Conservation (phyloP, 108 stramenopile genomes). For the Discostella pseudostelligera region DNA sequence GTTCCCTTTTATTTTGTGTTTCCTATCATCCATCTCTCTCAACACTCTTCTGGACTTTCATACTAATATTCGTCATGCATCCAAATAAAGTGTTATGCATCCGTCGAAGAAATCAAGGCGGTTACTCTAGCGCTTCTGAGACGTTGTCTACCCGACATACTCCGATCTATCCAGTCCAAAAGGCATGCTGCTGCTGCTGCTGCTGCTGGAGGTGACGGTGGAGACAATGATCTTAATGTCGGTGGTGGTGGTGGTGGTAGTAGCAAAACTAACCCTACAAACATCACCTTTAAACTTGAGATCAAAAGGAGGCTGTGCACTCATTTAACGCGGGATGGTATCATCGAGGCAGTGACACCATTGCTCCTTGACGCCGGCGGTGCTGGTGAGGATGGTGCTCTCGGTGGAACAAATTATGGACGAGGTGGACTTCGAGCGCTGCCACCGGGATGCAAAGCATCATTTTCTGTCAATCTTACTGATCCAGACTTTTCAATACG, state of each 20-base stretch:
- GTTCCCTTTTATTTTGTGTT: not conserved
- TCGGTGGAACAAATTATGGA: too few species aligned
- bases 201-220: too few species aligned
- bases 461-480: slow-evolving; percentile 53
- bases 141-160: slow-evolving; percentile 34
- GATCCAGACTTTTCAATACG: slow-evolving; percentile 68
- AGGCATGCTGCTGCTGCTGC: too few species aligned
- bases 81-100: slow-evolving; percentile 57
- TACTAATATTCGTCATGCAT: not conserved
- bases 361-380: too few species aligned
- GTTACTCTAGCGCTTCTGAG: slow-evolving; percentile 49
- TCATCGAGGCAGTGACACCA: slow-evolving; percentile 54
- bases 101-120: slow-evolving; percentile 61
- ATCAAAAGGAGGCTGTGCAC: slow-evolving; percentile 63
- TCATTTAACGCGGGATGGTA: slow-evolving; percentile 45
- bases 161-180: not conserved
- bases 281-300: slow-evolving; percentile 55
- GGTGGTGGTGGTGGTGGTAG: too few species aligned
- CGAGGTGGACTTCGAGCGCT: slow-evolving; percentile 23
- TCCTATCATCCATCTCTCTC: not conserved
- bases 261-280: slow-evolving; percentile 8
- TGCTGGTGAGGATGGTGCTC: too few species aligned
- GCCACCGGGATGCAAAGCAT: slow-evolving; percentile 15
- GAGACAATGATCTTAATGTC: too few species aligned
- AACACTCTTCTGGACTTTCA: not conserved